Evolutionary conservation across 1,139 yeast species (phyloP).

Genomic region (Candida sp.): DNA sequence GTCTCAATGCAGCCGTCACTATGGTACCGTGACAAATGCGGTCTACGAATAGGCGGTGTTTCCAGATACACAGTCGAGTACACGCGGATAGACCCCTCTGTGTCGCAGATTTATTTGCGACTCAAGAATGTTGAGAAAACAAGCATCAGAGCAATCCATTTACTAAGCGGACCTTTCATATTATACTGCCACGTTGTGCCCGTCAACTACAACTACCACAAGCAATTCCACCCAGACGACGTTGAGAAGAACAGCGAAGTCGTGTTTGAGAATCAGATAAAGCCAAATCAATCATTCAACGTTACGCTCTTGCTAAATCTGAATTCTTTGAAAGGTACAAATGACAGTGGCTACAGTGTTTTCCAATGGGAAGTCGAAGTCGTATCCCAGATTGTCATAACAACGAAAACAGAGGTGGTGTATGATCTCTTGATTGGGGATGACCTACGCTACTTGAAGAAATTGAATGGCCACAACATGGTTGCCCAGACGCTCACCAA

Average conservation of each 20-base stretch:
- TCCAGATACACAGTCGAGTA: slow-evolving; percentile 37
- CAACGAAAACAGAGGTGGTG: slow-evolving; percentile 63
- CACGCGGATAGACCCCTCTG: slow-evolving; percentile 21
- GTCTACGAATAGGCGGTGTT: slow-evolving; percentile 43
- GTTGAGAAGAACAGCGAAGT: slow-evolving; percentile 31
- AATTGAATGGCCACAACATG: slow-evolving; percentile 24
- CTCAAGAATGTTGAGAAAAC: slow-evolving; percentile 56
- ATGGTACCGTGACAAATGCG: slow-evolving; percentile 47
- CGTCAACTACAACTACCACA: slow-evolving; percentile 42
- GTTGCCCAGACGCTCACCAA: slow-evolving; percentile 22
- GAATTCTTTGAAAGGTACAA: slow-evolving; percentile 33
- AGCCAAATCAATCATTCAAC: slow-evolving; percentile 67
- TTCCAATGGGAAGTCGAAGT: slow-evolving; percentile 86
- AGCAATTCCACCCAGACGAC: slow-evolving; percentile 31
- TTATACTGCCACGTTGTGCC: slow-evolving; percentile 66
- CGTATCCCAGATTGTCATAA: slow-evolving; percentile 80
- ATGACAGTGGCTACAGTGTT: slow-evolving; percentile 17
- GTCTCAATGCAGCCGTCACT: slow-evolving; percentile 20
- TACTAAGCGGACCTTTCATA: slow-evolving; percentile 63
- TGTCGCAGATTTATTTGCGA: slow-evolving; percentile 35
- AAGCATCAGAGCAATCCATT: slow-evolving; percentile 55
- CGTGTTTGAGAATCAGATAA: slow-evolving; percentile 46
- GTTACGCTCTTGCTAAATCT: slow-evolving; percentile 51
- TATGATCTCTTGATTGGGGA: slow-evolving; percentile 70
- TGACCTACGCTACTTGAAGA: slow-evolving; percentile 35